Percentiles rank a stretch among this genome's conserved stretches.
Conservation (phyloP, 495 filamentous ascomycete species). For the Baudoinia panamericana region DNA sequence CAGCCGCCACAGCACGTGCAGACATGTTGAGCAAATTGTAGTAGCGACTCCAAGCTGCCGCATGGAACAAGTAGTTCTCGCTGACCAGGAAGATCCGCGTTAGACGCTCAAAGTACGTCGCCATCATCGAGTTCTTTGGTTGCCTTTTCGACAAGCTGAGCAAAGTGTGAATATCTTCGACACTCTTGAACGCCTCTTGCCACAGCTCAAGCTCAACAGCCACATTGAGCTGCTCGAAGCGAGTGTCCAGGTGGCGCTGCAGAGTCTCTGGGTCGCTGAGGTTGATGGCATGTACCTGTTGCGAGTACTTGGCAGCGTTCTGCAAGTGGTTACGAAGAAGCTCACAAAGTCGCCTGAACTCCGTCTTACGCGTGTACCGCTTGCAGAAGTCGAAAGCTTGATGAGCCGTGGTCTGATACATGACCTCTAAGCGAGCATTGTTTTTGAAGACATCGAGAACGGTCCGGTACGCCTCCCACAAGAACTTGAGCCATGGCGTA, state of each 20-base stretch:
- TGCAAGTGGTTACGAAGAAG: slow-evolving; percentile 95
- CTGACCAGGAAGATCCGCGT: slow-evolving; percentile 96
- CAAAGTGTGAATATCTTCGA: slow-evolving; percentile 98
- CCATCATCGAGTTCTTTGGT: slow-evolving; percentile 99
- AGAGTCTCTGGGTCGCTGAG: slow-evolving; percentile 93
- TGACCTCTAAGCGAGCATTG: slow-evolving; percentile 91
- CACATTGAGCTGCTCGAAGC: slow-evolving; percentile 96
- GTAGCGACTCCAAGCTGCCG: slow-evolving; percentile 90
- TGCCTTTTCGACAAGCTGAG: slow-evolving; percentile 97
- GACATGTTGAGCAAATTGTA: slow-evolving; percentile 92
- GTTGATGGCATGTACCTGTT: slow-evolving; percentile 99
- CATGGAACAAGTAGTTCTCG: slow-evolving; percentile 98
- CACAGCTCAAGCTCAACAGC: slow-evolving; percentile 95
- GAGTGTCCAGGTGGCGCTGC: slow-evolving; percentile 91
- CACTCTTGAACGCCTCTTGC: slow-evolving; percentile 98
- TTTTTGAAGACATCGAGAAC: slow-evolving; percentile 97
- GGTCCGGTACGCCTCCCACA: slow-evolving; percentile 99
- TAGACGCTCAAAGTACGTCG: slow-evolving; percentile 99
- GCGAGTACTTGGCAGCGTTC: slow-evolving; percentile 96
- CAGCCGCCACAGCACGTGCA: slow-evolving; percentile 67
- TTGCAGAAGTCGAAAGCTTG: slow-evolving; percentile 98
- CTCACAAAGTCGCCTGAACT: slow-evolving; percentile 96
- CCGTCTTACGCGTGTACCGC: slow-evolving; percentile 96
- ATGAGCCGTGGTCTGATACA: slow-evolving; percentile 95
- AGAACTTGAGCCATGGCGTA: slow-evolving; percentile 97